Evolutionary conservation across 305 asterid genomes (phyloP).

Genomic region (Solanum chacoense): DNA sequence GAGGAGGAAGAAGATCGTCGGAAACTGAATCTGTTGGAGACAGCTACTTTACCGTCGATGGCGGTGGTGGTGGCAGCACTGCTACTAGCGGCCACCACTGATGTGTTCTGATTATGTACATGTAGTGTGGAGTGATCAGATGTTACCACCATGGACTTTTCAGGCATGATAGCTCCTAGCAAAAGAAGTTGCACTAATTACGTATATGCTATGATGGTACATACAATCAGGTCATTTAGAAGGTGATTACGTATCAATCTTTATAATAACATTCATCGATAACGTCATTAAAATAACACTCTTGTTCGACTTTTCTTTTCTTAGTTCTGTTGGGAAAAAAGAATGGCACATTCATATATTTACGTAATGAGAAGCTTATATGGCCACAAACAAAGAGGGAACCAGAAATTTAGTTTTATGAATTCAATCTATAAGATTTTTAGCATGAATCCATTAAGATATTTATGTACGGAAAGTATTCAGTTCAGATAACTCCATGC

Average conservation of each 20-base stretch:
- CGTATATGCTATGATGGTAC: not conserved
- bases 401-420: not conserved
- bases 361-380: not conserved
- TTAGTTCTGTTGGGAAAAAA: not conserved
- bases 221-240: not conserved
- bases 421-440: not conserved
- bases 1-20: constrained; percentile 45
- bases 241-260: not conserved
- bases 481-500: no score
- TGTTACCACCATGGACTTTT: constrained; percentile 34
- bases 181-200: constrained; percentile 30
- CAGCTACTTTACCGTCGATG: constrained; percentile 18
- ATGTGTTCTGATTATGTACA: constrained; percentile 52
- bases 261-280: no score
- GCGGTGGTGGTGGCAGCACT: constrained; percentile 5
- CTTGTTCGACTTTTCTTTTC: not conserved
- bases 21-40: constrained; percentile 28
- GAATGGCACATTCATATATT: not conserved
- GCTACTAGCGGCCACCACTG: constrained; percentile 22
- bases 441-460: not conserved
- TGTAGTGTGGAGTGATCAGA: constrained; percentile 29
- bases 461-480: no score
- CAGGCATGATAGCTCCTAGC: constrained; percentile 54
- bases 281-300: not conserved
- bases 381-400: fast-evolving